phyloP scores from a whole-genome alignment of 768 basidiomycete species.

The Boletus sensibilis region DNA sequence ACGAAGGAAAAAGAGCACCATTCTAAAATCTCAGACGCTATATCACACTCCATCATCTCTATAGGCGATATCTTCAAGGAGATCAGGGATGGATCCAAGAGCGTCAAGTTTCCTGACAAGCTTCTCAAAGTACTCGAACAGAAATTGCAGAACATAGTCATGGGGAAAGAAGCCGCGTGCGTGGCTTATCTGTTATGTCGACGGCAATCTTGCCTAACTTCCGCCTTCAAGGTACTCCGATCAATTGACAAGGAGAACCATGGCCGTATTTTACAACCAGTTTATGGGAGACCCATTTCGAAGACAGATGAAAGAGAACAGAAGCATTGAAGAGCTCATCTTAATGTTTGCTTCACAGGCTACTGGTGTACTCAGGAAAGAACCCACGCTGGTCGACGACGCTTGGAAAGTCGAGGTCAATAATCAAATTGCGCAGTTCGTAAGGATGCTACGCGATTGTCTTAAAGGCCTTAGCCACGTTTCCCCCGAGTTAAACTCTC shows the following conservation, averaged over 20 bases:
- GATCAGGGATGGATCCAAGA: constrained; percentile 73
- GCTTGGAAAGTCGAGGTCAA: constrained; percentile 94
- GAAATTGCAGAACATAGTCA: constrained; percentile 87
- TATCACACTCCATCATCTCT: constrained; percentile 53
- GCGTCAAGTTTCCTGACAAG: constrained; percentile 92
- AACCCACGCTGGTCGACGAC: constrained; percentile 77
- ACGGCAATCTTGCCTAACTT: constrained; percentile 6
- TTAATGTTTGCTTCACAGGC: constrained; percentile 94
- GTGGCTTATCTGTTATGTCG: constrained; percentile 33
- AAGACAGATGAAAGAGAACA: constrained; percentile 90
- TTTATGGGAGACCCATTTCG: constrained; percentile 84
- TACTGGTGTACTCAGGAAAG: constrained; percentile 84
- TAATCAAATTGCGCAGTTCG: constrained; percentile 86
- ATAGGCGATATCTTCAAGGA: constrained; percentile 83
- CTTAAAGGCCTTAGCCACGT: constrained; percentile 72
- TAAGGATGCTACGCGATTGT: constrained; percentile 81
- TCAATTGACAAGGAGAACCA: constrained; percentile 82
- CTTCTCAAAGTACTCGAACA: constrained; percentile 87
- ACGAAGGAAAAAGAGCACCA: constrained; percentile 63
- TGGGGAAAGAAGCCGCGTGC: constrained; percentile 88
- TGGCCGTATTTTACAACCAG: constrained; percentile 91
- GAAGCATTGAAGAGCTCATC: constrained; percentile 97
- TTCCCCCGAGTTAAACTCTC: constrained; percentile 75
- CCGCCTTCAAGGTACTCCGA: constrained; percentile 69
- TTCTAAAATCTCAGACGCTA: constrained; percentile 61